Base-by-base conservation (phyloP, 768 basidiomycete genomes). In the Agrocybe praecox region DNA sequence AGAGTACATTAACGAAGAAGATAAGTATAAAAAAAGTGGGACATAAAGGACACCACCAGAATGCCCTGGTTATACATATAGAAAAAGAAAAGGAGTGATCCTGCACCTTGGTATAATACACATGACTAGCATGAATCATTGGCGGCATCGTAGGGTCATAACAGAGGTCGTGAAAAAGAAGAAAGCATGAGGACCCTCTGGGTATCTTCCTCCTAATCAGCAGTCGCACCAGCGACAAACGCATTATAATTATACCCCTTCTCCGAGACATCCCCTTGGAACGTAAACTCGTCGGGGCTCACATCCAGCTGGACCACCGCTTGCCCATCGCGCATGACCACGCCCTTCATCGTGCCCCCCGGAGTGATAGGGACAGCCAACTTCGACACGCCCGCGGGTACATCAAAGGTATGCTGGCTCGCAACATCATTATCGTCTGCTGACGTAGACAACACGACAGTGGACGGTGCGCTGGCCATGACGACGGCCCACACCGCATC, bases 401-500 rank as follows among this genome's bases (percentile, higher is more conserved):
- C 83, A 22, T 72, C 57, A 55, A 83, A 81, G 18, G 75, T 79
- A 60, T 79, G 72, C 7, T 76, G 73, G 29, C 69, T 67, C 10
- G 26, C 26, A 29, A 9, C 26, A 29, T 29, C 26, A 29, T 70
- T 71, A n/a, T 40, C 36, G 14, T 40, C 36, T 14, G 75, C 50
- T 3, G 81, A 79, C 0, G 80, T 80, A 15, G 81, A 75, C 48
- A 92, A 77, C 1, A 74, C 80, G 18, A 91, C 85, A 14, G 67
- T 82, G 1, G 79, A 81, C 3, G 85, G 73, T 6, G 75, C 79
- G 11, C 82, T 83, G 17, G 86, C 76, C 60, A 90, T 74, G 6
- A 87, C 80, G n/a, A 90, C 75, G 6, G 76, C 89, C 88, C 90
- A 92, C 21, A 89, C 70, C 19, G 72, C 75, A 68, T 92, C 89